Conservation (phyloP, 108 stramenopile genomes). For the Pseudonitzschia multistriata region DNA sequence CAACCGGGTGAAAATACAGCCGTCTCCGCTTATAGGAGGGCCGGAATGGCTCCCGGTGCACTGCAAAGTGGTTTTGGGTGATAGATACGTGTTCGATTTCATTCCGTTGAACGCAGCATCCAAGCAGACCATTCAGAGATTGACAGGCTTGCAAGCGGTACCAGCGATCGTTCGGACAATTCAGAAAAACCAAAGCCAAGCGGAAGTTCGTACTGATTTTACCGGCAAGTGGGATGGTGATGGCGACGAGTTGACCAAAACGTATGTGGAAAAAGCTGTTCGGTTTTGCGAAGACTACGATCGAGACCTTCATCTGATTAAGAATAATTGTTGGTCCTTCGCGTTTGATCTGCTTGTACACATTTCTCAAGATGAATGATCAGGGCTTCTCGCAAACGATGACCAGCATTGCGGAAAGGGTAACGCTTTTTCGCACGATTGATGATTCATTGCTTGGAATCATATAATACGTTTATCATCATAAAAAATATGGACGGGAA, state of each 20-base stretch:
- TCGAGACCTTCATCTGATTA: slow-evolving; percentile 29
- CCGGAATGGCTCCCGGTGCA: slow-evolving; percentile 41
- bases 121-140: slow-evolving; percentile 11
- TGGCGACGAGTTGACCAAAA: background rate
- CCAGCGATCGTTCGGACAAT: slow-evolving; percentile 25
- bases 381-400: background rate
- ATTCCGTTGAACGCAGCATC: slow-evolving; percentile 31
- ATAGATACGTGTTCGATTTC: slow-evolving; percentile 24
- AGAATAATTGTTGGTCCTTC: slow-evolving; percentile 44
- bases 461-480: too few species aligned
- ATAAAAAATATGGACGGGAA: too few species aligned
- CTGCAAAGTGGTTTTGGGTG: slow-evolving; percentile 28
- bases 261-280: slow-evolving; percentile 11
- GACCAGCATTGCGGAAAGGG: background rate
- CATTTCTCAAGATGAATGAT: background rate
- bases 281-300: slow-evolving; percentile 24
- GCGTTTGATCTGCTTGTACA: slow-evolving; percentile 23
- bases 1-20: slow-evolving; percentile 7
- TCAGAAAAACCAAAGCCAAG: background rate
- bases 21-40: slow-evolving; percentile 34
- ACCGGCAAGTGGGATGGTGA: background rate
- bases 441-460: too few species aligned
- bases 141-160: slow-evolving; percentile 30
- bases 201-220: background rate
- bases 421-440: too few species aligned